These are phyloP conservation scores for Isatis tinctoria DNA, from an alignment of 345 rosid species.

Conservation along the genomic window DNA sequence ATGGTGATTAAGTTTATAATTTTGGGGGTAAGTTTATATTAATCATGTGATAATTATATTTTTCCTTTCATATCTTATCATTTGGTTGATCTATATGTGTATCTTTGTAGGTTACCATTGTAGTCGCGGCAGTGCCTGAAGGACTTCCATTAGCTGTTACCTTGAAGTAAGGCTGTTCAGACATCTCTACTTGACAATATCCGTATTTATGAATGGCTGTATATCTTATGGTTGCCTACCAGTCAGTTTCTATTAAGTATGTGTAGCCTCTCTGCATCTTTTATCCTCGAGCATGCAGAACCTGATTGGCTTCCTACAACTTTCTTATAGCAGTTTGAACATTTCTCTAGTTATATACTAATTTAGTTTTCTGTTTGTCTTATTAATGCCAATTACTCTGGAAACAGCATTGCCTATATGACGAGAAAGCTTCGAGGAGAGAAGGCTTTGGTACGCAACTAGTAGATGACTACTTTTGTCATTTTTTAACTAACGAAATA, in stretches of 20 bases:
- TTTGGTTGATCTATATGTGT: neutral
- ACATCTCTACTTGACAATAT: neutral
- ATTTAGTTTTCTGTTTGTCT: neutral
- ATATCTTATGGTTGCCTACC: neutral
- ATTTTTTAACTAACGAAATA: neutral
- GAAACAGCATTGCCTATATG: neutral
- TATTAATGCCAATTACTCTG: neutral
- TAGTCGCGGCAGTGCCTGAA: neutral
- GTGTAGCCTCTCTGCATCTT: neutral
- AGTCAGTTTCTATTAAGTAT: neutral
- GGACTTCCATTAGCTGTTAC: neutral
- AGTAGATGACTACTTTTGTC: neutral
- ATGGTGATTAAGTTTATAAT: neutral
- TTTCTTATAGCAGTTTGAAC: neutral
- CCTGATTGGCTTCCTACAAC: neutral
- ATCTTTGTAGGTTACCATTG: neutral
- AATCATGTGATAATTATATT: neutral
- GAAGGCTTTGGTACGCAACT: neutral
- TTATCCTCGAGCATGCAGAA: neutral
- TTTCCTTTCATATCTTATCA: neutral
- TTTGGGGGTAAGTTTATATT: neutral
- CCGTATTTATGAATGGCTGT: neutral
- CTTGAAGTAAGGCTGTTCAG: neutral
- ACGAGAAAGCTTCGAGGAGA: neutral
- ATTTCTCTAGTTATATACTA: no score